Evolutionary conservation across 169 alveolate species (phyloP).

Genomic region (Cyclospora cayetanensis): DNA sequence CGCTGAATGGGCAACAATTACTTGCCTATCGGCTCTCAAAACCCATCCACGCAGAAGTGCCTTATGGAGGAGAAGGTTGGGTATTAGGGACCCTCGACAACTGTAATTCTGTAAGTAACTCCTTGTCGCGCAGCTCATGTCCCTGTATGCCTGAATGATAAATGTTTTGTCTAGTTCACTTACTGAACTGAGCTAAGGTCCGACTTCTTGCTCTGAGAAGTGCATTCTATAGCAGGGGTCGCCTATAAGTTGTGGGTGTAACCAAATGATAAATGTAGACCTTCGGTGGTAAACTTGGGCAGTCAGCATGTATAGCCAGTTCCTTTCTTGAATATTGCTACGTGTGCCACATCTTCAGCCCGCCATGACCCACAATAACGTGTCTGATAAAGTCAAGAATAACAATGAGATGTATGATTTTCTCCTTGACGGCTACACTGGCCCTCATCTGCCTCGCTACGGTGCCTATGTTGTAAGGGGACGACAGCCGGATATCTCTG

Average conservation of each 20-base stretch:
- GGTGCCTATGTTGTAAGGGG: constrained; percentile 47
- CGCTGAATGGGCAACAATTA: constrained; percentile 22
- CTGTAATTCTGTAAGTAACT: constrained; percentile 30
- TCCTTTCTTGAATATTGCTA: too few species aligned
- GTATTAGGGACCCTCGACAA: constrained; percentile 7
- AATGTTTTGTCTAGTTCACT: too few species aligned
- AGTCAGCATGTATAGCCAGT: too few species aligned
- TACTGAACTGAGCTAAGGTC: too few species aligned
- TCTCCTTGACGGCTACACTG: constrained; percentile 25
- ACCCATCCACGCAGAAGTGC: constrained; percentile 31
- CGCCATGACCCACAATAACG: constrained; percentile 36
- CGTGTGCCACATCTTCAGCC: not conserved
- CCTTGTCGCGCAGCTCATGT: too few species aligned
- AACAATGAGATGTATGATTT: constrained; percentile 22
- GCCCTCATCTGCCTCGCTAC: constrained; percentile 15
- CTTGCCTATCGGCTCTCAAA: constrained; percentile 40
- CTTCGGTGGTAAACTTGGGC: too few species aligned
- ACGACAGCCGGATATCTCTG: constrained; percentile 33
- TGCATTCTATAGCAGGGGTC: too few species aligned
- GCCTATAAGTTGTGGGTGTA: too few species aligned
- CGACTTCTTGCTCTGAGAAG: too few species aligned
- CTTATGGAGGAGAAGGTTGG: constrained; percentile 53
- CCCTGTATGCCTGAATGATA: too few species aligned
- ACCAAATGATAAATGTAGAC: too few species aligned
- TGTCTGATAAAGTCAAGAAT: not conserved